phyloP scores from a whole-genome alignment of 768 basidiomycete species.

The Leccinum imitatum region DNA sequence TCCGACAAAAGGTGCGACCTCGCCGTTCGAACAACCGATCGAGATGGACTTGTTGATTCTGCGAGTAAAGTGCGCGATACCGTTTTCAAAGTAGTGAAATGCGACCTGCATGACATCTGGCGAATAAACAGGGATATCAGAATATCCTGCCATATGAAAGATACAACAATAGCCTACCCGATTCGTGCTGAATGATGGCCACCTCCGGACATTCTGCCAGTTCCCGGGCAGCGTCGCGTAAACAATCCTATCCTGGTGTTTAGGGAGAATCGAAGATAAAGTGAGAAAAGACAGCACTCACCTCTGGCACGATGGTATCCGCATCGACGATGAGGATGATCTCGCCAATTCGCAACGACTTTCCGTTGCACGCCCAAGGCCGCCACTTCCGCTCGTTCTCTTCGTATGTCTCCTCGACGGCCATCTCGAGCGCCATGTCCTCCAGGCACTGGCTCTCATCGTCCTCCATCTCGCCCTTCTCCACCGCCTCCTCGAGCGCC shows the following conservation, averaged over 20 bases:
- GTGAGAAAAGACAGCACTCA: conserved; percentile 6
- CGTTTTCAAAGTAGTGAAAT: conserved; percentile 87
- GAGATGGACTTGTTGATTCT: conserved; percentile 85
- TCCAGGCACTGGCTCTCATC: conserved; percentile 47
- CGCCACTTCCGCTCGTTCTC: conserved; percentile 57
- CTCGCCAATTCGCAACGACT: conserved; percentile 73
- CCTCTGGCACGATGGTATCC: conserved; percentile 84
- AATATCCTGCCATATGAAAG: not conserved
- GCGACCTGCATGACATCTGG: conserved; percentile 89
- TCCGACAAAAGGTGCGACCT: conserved; percentile 76
- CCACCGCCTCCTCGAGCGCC: conserved; percentile 46
- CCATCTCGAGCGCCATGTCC: conserved; percentile 68
- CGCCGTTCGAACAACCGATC: conserved; percentile 76
- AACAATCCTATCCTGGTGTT: conserved; percentile 61
- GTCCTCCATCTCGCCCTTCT: conserved; percentile 40
- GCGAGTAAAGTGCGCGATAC: conserved; percentile 90
- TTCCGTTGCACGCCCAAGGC: conserved; percentile 79
- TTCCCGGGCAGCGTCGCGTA: conserved; percentile 87
- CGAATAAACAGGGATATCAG: conserved; percentile 28
- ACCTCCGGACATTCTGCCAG: conserved; percentile 80
- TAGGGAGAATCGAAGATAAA: not conserved
- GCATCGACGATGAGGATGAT: conserved; percentile 85
- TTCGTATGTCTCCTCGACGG: conserved; percentile 70
- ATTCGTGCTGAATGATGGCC: conserved; percentile 91
- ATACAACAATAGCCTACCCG: conserved; percentile 39